These are phyloP conservation scores for Annulohypoxylon maeteangense DNA, from an alignment of 495 filamentous ascomycete species.

Conservation along the genomic window DNA sequence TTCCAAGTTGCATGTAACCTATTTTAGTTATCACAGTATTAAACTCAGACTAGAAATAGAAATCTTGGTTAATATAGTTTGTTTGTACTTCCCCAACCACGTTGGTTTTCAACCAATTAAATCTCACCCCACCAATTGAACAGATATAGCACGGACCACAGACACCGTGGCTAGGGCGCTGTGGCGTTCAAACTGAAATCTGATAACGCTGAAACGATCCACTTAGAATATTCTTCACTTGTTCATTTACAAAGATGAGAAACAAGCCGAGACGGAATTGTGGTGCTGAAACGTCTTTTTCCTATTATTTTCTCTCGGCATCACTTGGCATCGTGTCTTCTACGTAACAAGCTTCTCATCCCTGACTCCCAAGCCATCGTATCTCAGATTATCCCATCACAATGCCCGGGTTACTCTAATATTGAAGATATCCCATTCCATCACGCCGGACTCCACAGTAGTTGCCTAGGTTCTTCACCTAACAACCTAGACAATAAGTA, in stretches of 20 bases:
- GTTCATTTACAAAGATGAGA: neutral
- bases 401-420: neutral
- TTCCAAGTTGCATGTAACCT: too few relatives aligned
- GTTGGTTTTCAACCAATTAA: too few relatives aligned
- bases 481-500: neutral
- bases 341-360: conserved; percentile 7
- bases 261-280: conserved; percentile 27
- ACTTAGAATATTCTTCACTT: conserved; percentile 2
- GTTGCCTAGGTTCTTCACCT: neutral
- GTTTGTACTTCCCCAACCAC: too few relatives aligned
- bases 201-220: conserved; percentile 23
- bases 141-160: too few relatives aligned
- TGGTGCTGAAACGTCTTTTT: conserved; percentile 19
- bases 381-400: neutral
- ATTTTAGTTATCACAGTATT: too few relatives aligned
- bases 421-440: neutral
- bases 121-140: too few relatives aligned
- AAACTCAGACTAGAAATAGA: too few relatives aligned
- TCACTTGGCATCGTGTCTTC: conserved; percentile 26
- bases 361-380: neutral
- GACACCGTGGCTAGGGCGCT: too few relatives aligned
- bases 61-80: too few relatives aligned
- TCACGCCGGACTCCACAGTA: neutral
- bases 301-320: conserved; percentile 23
- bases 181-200: too few relatives aligned